These are phyloP conservation scores for Kitagawia praeruptora DNA, from an alignment of 129 eudicot genomes.

Conservation along the genomic window DNA sequence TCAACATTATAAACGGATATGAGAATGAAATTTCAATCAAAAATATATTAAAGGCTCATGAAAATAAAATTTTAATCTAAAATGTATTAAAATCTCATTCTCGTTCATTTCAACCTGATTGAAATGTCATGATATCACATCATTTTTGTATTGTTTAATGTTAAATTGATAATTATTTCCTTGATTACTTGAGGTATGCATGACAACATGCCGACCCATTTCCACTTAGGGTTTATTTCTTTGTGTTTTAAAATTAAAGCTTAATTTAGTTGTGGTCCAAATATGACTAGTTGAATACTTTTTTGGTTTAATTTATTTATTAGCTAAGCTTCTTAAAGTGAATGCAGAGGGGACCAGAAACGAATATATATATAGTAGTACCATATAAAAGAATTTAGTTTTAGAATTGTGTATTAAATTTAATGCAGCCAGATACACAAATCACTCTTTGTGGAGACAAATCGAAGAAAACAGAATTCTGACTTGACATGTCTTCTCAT, in stretches of 20 bases:
- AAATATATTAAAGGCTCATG: no score
- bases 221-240: conserved; percentile 31
- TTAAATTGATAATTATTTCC: background rate
- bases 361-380: background rate
- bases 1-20: no score
- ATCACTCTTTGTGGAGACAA: background rate
- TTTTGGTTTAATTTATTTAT: background rate
- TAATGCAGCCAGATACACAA: background rate
- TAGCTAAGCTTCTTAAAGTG: background rate
- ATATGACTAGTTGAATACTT: conserved; percentile 11
- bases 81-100: no score
- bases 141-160: background rate
- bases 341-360: background rate
- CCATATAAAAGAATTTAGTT: background rate
- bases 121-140: background rate
- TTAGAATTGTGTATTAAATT: background rate
- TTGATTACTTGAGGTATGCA: conserved; percentile 28
- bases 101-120: no score
- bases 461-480: background rate
- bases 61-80: no score
- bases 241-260: background rate
- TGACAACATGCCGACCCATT: conserved; percentile 43
- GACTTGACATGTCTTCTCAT: background rate
- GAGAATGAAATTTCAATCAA: no score
- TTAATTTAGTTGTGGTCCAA: conserved; percentile 27